Base-by-base conservation (phyloP, 1,284 basidiomycete species). In the Ustilago hordei region DNA sequence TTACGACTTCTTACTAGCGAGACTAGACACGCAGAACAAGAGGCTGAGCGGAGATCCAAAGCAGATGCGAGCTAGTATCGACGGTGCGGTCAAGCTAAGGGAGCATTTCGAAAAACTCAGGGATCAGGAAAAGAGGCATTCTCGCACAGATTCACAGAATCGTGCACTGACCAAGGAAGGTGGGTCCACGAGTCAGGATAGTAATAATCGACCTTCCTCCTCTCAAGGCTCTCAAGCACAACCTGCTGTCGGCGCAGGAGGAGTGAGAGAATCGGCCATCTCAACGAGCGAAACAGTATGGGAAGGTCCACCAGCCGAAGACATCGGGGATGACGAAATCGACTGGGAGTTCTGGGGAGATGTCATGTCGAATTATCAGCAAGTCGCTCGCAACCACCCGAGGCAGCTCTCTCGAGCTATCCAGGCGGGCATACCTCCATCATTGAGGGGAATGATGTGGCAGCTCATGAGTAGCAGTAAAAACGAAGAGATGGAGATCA, bases 371-470 rank as follows among this genome's bases (percentile, higher is more conserved):
- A 82, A 79, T 74, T 70, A 80, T 59, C 64, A 80, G 57, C 55
- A 60, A 15, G 70, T 85, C 65, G 87, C 95, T 1, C 91, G 93
- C 77, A 80, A 67, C 2, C 72, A 76, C 15, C 84, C 84, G 0
- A 69, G 78, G 0, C 90, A 92, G 68, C 89, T 99, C 19, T 93
- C 93, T 7, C 89, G 90, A 77, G 96, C 95, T 0, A 99, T 99
- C 68, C 95, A 97, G 81, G 90, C 89, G 64, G 96, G 96, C 1
- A 95, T 99, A 38, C 97, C 95, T 1, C 88, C 91, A 41, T 90
- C 92, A 0, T 86, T 95, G 45, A 91, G 95, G 54, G 95, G 95
- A 28, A 95, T 98, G 91, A 92, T 97, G 88, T 99, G 96, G 96
- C 96, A 99, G 86, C 90, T 98, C 86, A 98, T 99, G 95, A 94